These are phyloP conservation scores for Solanum pinnatisectum DNA, from an alignment of 257 asterid species.

Conservation along the genomic window DNA sequence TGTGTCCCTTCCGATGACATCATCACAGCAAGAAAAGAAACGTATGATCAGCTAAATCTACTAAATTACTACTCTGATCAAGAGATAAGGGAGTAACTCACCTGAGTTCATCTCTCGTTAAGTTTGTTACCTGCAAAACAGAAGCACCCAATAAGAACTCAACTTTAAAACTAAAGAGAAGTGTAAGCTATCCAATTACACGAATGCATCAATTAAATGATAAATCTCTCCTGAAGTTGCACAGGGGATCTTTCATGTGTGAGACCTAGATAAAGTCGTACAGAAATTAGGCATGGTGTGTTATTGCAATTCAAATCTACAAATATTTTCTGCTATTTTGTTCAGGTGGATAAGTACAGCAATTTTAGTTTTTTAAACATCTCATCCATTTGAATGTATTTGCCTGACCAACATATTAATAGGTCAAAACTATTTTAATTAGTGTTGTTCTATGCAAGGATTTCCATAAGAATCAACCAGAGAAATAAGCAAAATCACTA, in stretches of 20 bases:
- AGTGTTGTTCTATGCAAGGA: neutral
- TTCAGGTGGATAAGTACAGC: neutral
- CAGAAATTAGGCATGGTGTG: neutral
- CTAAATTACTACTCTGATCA: neutral
- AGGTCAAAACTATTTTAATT: neutral
- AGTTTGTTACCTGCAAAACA: conserved; percentile 43
- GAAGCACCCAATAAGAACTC: conserved; percentile 16
- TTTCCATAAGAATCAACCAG: neutral
- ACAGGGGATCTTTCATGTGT: neutral
- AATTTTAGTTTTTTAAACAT: neutral
- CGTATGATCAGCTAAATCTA: neutral
- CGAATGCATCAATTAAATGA: neutral
- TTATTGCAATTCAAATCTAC: neutral
- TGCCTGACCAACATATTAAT: neutral
- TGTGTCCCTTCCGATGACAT: neutral
- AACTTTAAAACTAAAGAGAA: neutral
- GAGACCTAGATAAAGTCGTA: neutral
- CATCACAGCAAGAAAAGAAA: neutral
- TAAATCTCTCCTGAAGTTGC: neutral
- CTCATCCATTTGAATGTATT: neutral
- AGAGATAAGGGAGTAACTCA: conserved; percentile 23
- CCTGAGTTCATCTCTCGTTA: conserved; percentile 51
- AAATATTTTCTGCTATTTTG: neutral
- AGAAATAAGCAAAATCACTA: neutral
- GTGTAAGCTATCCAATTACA: neutral